Percentiles rank a stretch among this genome's conserved stretches.
These are phyloP conservation scores for Pythium dissotocum DNA, from an alignment of 352 stramenopile genomes.

Conservation along the genomic window DNA sequence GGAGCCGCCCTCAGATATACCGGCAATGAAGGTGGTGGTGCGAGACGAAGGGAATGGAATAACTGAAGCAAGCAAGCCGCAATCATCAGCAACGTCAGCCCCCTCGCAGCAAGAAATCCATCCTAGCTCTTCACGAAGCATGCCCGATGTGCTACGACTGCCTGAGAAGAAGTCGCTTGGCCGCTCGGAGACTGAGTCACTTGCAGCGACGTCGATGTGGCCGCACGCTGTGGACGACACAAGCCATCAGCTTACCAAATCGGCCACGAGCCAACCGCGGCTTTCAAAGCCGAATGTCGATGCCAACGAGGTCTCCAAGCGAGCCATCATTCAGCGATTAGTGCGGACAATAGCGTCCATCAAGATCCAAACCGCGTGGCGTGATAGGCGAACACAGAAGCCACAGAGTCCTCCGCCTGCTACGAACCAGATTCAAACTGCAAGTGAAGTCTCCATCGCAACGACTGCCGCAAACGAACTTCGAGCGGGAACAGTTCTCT, in stretches of 20 bases:
- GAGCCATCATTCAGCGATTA: background rate
- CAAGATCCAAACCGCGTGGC: slow-evolving; percentile 20
- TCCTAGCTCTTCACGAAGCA: background rate
- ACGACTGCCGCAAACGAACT: background rate
- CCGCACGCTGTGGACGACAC: background rate
- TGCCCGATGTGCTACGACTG: background rate
- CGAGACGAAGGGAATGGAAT: background rate
- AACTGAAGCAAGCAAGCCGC: background rate
- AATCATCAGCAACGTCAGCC: background rate
- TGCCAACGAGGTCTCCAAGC: background rate
- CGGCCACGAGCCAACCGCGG: background rate
- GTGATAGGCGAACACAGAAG: background rate
- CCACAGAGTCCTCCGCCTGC: background rate
- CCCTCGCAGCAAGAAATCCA: background rate
- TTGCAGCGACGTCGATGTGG: background rate
- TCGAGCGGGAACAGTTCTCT: slow-evolving; percentile 2
- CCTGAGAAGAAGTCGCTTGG: background rate
- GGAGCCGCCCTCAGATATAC: background rate
- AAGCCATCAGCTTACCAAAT: background rate
- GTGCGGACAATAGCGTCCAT: background rate
- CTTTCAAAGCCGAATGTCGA: background rate
- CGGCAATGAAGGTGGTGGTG: background rate
- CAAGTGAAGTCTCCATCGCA: background rate
- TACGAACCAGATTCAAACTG: background rate
- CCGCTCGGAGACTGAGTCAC: background rate